These are phyloP conservation scores for Candida sonorensis DNA, from an alignment of 805 yeast genomes.

Conservation along the genomic window DNA sequence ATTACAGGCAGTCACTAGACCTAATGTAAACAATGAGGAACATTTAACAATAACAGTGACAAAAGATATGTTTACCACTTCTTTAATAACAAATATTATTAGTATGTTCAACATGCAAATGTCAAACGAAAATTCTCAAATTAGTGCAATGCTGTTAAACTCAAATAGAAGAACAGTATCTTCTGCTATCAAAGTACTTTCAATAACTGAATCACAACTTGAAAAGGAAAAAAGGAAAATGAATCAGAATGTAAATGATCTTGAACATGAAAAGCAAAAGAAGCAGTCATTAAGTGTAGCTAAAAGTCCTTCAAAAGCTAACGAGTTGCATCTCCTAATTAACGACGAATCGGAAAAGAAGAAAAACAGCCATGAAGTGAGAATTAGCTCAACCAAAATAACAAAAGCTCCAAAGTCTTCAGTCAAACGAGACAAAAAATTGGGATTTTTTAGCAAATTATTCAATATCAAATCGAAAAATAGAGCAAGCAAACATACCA, in stretches of 20 bases:
- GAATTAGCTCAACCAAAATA: constrained; percentile 19
- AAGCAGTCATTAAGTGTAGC: too few relatives aligned
- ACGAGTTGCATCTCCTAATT: constrained; percentile 16
- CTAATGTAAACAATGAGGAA: too few relatives aligned
- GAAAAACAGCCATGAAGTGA: too few relatives aligned
- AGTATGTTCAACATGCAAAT: constrained; percentile 27
- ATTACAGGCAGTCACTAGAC: constrained; percentile 22
- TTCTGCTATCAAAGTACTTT: constrained; percentile 8
- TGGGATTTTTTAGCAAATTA: constrained; percentile 1
- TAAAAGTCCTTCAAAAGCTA: constrained; percentile 11
- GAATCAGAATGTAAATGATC: constrained; percentile 4
- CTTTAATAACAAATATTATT: constrained; percentile 33
- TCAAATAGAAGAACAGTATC: constrained; percentile 22
- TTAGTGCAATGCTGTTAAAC: constrained; percentile 21
- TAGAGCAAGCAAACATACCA: background rate
- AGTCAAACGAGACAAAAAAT: background rate
- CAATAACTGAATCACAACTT: constrained; percentile 5
- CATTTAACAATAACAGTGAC: constrained; percentile 21
- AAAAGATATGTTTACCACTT: constrained; percentile 27
- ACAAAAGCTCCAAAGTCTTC: constrained; percentile 6
- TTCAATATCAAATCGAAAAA: constrained; percentile 1
- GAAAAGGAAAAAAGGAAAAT: constrained; percentile 5
- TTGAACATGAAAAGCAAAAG: constrained; percentile 2
- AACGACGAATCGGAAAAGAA: constrained; percentile 1
- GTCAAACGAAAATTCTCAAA: constrained; percentile 28